These are phyloP conservation scores for Dipteronia sinensis DNA, from an alignment of 345 rosid species.

Conservation along the genomic window DNA sequence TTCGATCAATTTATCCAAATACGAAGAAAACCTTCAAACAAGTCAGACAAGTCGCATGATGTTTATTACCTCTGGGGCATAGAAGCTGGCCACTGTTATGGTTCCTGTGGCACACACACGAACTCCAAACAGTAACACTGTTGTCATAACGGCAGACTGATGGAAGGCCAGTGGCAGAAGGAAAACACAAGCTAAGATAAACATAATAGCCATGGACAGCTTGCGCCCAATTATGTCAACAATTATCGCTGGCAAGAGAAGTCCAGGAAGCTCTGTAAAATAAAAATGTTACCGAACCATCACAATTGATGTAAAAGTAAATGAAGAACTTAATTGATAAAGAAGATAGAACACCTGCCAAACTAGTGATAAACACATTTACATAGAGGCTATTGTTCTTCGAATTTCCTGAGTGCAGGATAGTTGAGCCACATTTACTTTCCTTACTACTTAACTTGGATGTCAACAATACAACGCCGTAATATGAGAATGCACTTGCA, in stretches of 20 bases:
- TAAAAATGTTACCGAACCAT: background rate
- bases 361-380: conserved; percentile 48
- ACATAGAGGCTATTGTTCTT: conserved; percentile 35
- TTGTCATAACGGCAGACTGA: conserved; percentile 45
- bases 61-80: conserved; percentile 62
- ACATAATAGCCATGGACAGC: conserved; percentile 48
- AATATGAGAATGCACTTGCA: conserved; percentile 60
- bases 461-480: conserved; percentile 66
- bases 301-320: background rate
- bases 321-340: background rate
- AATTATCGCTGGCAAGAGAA: conserved; percentile 47
- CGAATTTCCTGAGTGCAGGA: conserved; percentile 13
- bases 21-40: background rate
- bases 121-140: conserved; percentile 52
- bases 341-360: conserved; percentile 1
- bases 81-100: conserved; percentile 47
- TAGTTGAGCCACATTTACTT: conserved; percentile 29
- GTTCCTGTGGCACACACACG: conserved; percentile 56
- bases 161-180: conserved; percentile 51
- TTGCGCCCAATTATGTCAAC: conserved; percentile 66
- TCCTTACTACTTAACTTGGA: conserved; percentile 47
- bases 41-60: background rate
- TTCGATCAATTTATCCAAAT: background rate
- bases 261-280: conserved; percentile 59
- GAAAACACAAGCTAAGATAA: conserved; percentile 41